Percentiles rank a stretch among this genome's conserved stretches.
Evolutionary conservation across 768 basidiomycete species (phyloP).

Genomic region (Pleurotus tuoliensis): DNA sequence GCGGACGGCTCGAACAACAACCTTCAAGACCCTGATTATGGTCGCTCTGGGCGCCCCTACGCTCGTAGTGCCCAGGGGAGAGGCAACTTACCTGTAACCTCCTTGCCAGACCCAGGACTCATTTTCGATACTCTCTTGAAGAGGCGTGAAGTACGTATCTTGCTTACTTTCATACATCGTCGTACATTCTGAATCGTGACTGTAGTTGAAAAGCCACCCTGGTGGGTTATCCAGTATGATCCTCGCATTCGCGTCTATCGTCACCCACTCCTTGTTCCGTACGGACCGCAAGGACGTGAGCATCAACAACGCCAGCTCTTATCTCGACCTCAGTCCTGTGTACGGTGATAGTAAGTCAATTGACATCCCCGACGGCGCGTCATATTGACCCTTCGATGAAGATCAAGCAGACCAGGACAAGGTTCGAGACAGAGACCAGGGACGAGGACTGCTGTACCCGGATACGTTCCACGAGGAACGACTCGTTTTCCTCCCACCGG

Average conservation of each 20-base stretch:
- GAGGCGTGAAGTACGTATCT: constrained; percentile 28
- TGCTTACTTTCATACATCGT: no score
- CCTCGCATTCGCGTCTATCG: constrained; percentile 63
- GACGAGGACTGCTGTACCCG: constrained; percentile 47
- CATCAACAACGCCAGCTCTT: constrained; percentile 51
- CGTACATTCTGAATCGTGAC: no score
- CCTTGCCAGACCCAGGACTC: constrained; percentile 52
- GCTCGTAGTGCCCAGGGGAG: constrained; percentile 47
- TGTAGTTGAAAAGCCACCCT: constrained; percentile 27
- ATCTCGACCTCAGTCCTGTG: constrained; percentile 53
- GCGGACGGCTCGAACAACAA: constrained; percentile 55
- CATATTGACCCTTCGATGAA: constrained; percentile 7
- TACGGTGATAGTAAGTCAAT: constrained; percentile 43
- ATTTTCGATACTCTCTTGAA: constrained; percentile 61
- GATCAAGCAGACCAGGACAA: constrained; percentile 33
- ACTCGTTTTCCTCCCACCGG: constrained; percentile 49
- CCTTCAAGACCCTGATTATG: constrained; percentile 38
- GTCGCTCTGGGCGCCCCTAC: constrained; percentile 48
- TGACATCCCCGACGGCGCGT: background rate
- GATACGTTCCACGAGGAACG: constrained; percentile 54
- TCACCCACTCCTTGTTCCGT: constrained; percentile 58
- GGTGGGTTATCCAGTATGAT: constrained; percentile 58
- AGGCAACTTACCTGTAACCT: constrained; percentile 31
- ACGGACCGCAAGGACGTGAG: constrained; percentile 37
- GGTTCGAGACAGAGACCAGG: constrained; percentile 42